Evolutionary conservation across 2,329 filamentous ascomycete genomes (phyloP).

Genomic region (Leptographium radiaticola): DNA sequence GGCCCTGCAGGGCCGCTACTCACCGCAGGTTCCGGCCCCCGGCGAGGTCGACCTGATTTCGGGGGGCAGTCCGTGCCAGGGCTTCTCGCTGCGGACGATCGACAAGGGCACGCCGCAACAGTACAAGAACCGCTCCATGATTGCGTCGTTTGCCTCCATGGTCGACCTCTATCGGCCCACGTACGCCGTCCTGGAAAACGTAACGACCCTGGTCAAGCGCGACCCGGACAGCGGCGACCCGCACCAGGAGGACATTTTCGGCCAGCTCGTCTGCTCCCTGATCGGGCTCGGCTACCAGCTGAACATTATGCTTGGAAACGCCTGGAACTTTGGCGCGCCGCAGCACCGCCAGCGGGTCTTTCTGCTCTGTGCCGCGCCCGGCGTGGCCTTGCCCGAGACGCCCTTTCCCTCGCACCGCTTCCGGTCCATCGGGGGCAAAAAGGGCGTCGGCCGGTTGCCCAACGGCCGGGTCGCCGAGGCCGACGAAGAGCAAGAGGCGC

Average conservation of each 20-base stretch:
- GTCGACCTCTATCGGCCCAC: constrained; percentile 62
- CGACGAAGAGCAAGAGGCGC: constrained; percentile 30
- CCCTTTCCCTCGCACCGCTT: constrained; percentile 48
- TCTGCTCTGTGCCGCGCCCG: constrained; percentile 57
- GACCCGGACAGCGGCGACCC: constrained; percentile 14
- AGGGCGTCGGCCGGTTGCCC: constrained; percentile 39
- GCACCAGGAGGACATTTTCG: constrained; percentile 52
- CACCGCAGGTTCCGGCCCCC: constrained; percentile 36
- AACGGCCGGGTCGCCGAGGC: constrained; percentile 47
- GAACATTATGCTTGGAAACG: constrained; percentile 53
- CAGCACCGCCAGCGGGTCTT: constrained; percentile 59
- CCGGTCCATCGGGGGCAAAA: constrained; percentile 21
- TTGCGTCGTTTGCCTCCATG: constrained; percentile 63
- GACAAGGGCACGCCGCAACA: constrained; percentile 41
- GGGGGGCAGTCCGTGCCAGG: constrained; percentile 66
- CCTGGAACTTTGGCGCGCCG: constrained; percentile 53
- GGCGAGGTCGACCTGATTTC: constrained; percentile 57
- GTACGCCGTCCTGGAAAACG: constrained; percentile 71
- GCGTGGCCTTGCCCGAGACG: constrained; percentile 37
- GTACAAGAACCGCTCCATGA: constrained; percentile 59
- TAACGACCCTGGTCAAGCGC: constrained; percentile 37
- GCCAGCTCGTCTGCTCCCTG: constrained; percentile 58
- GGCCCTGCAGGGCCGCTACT: constrained; percentile 38
- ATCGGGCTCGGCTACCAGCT: constrained; percentile 69
- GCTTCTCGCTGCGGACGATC: constrained; percentile 53